These are phyloP conservation scores for Silene coronaria DNA, from an alignment of 179 eudicot species.

Conservation along the genomic window DNA sequence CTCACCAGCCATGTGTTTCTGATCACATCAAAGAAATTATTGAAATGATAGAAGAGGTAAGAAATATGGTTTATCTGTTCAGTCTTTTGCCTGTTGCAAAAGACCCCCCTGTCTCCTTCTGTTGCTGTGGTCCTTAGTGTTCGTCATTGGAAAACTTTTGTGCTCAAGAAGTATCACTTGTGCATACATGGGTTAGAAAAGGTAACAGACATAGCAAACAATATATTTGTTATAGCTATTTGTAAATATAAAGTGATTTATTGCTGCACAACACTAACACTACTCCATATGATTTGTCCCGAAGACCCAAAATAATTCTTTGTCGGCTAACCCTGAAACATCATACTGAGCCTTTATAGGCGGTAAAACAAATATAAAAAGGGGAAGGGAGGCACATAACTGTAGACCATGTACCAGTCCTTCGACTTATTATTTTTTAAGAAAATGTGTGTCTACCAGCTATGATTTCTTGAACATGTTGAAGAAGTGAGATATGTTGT, in stretches of 20 bases:
- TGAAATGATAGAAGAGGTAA: slow-evolving; percentile 81
- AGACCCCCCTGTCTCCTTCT: slow-evolving; percentile 63
- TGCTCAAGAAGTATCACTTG: slow-evolving; percentile 6
- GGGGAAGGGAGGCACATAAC: not conserved
- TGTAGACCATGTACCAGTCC: not conserved
- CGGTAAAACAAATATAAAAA: not conserved
- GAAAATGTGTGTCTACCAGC: not conserved
- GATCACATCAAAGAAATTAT: slow-evolving; percentile 86
- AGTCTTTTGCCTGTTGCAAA: slow-evolving; percentile 42
- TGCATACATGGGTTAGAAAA: not conserved
- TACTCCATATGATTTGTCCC: not conserved
- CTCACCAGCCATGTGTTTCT: slow-evolving; percentile 82
- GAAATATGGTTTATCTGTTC: not conserved
- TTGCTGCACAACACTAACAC: not conserved
- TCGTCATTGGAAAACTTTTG: not conserved
- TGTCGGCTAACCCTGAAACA: not conserved
- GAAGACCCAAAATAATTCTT: not conserved
- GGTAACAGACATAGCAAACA: not conserved
- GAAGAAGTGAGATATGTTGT: not conserved
- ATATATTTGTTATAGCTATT: not conserved
- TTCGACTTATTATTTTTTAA: not conserved
- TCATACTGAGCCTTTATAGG: not conserved
- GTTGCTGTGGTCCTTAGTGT: not conserved
- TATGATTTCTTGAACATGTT: not conserved
- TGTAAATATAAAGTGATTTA: not conserved